These are phyloP conservation scores for Dactylellina sp. DNA, from an alignment of 2,329 filamentous ascomycete genomes.

Conservation along the genomic window DNA sequence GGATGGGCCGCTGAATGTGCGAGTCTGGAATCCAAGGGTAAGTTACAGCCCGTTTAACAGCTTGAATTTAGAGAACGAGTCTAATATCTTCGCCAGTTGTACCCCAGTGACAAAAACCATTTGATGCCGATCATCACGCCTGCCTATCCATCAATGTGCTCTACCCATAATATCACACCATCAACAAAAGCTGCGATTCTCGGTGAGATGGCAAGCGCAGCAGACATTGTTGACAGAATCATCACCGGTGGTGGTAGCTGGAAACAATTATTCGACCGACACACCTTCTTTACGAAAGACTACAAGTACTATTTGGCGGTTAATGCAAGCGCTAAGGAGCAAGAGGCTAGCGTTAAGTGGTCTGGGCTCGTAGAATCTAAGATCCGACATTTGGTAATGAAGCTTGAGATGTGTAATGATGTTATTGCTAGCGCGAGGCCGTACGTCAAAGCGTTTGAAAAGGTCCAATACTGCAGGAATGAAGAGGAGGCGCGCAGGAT, in stretches of 20 bases:
- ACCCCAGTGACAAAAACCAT: conserved; percentile 83
- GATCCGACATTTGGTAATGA: conserved; percentile 83
- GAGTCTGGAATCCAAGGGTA: conserved; percentile 94
- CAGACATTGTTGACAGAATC: conserved; percentile 82
- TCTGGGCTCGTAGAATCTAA: conserved; percentile 94
- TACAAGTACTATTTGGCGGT: conserved; percentile 97
- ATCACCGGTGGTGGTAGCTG: conserved; percentile 80
- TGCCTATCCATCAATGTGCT: conserved; percentile 96
- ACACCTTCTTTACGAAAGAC: conserved; percentile 90
- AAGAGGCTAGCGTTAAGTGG: conserved; percentile 73
- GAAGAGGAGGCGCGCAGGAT: conserved; percentile 74
- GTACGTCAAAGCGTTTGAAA: conserved; percentile 92
- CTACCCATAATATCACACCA: conserved; percentile 90
- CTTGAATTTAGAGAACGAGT: not conserved
- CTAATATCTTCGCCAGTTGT: conserved; percentile 68
- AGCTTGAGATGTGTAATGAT: conserved; percentile 78
- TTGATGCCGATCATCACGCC: conserved; percentile 99
- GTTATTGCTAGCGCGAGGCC: conserved; percentile 86
- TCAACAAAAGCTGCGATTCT: conserved; percentile 88
- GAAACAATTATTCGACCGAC: conserved; percentile 88
- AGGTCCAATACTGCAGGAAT: conserved; percentile 76
- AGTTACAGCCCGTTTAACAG: conserved; percentile 53
- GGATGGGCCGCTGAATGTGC: conserved; percentile 80
- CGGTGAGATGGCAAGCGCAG: conserved; percentile 81
- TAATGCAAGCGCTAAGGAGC: conserved; percentile 84